These are phyloP conservation scores for Aspergillus fructus DNA, from an alignment of 2,329 filamentous ascomycete species.

Conservation along the genomic window DNA sequence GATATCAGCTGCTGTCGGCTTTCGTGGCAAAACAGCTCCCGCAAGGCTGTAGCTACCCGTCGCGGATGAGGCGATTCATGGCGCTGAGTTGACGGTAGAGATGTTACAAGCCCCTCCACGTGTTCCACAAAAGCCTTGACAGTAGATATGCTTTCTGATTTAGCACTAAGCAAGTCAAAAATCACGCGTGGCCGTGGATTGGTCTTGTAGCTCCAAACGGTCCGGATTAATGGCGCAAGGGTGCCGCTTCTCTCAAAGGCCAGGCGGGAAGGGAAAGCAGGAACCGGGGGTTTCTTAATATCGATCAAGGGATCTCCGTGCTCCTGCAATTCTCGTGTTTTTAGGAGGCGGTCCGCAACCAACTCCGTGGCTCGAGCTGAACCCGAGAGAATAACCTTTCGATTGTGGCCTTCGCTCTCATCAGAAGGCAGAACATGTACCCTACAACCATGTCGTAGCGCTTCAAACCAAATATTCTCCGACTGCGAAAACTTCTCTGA, in stretches of 20 bases:
- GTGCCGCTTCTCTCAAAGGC: constrained; percentile 23
- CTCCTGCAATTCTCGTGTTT: constrained; percentile 24
- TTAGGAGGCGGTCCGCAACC: constrained; percentile 28
- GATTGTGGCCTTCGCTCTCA: constrained; percentile 31
- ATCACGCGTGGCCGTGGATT: constrained; percentile 2
- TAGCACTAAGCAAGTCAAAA: constrained; percentile 17
- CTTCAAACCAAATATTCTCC: constrained; percentile 41
- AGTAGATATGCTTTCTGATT: constrained; percentile 19
- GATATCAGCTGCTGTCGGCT: constrained; percentile 33
- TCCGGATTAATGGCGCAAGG: constrained; percentile 30
- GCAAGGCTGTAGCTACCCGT: constrained; percentile 25
- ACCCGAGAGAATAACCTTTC: constrained; percentile 37
- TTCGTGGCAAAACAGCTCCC: constrained; percentile 33
- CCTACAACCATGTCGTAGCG: constrained; percentile 37
- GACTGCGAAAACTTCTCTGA: constrained; percentile 24
- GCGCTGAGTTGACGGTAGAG: constrained; percentile 17
- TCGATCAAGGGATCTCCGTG: constrained; percentile 30
- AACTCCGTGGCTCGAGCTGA: constrained; percentile 33
- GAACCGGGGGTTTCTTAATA: constrained; percentile 27
- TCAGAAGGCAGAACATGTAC: constrained; percentile 35
- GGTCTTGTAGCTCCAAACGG: constrained; percentile 27
- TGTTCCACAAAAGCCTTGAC: constrained; percentile 39
- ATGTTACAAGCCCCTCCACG: constrained; percentile 37
- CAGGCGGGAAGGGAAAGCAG: constrained; percentile 30
- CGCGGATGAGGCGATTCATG: constrained; percentile 10